Evolutionary conservation across 2,329 filamentous ascomycete species (phyloP).

Genomic region (Xylaria sp.): DNA sequence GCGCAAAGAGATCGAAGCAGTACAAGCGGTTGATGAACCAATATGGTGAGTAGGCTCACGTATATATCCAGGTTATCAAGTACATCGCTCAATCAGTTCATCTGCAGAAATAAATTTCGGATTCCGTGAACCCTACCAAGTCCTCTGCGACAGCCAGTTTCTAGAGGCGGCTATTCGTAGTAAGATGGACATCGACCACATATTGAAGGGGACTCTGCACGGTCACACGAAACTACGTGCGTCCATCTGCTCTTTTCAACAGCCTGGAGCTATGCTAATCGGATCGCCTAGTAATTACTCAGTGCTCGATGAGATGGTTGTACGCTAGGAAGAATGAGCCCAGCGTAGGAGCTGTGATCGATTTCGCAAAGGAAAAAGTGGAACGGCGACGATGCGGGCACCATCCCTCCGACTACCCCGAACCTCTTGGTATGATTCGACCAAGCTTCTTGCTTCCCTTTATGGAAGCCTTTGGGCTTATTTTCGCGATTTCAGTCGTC

Average conservation of each 20-base stretch:
- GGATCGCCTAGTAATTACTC: slow-evolving; percentile 72
- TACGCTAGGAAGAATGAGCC: slow-evolving; percentile 71
- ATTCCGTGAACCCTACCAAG: slow-evolving; percentile 94
- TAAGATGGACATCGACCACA: slow-evolving; percentile 87
- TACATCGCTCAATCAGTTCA: slow-evolving; percentile 12
- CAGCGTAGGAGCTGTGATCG: slow-evolving; percentile 70
- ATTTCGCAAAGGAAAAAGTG: slow-evolving; percentile 74
- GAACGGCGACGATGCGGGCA: slow-evolving; percentile 84
- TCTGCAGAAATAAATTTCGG: slow-evolving; percentile 75
- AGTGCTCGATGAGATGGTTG: slow-evolving; percentile 83
- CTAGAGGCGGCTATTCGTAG: slow-evolving; percentile 82
- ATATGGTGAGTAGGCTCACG: slow-evolving; percentile 62
- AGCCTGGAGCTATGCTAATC: slow-evolving; percentile 72
- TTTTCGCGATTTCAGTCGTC: not conserved
- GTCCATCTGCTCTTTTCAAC: slow-evolving; percentile 56
- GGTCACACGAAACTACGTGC: slow-evolving; percentile 56
- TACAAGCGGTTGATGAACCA: slow-evolving; percentile 95
- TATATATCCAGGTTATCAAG: not conserved
- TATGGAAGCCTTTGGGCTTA: not conserved
- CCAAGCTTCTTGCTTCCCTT: not conserved
- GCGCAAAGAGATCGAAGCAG: slow-evolving; percentile 75
- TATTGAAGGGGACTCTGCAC: slow-evolving; percentile 84
- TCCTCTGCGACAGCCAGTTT: slow-evolving; percentile 87
- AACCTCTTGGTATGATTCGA: slow-evolving; percentile 64
- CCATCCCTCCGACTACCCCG: slow-evolving; percentile 75